Evolutionary conservation across 768 basidiomycete genomes (phyloP).

Genomic region (Dentipellis fragilis): DNA sequence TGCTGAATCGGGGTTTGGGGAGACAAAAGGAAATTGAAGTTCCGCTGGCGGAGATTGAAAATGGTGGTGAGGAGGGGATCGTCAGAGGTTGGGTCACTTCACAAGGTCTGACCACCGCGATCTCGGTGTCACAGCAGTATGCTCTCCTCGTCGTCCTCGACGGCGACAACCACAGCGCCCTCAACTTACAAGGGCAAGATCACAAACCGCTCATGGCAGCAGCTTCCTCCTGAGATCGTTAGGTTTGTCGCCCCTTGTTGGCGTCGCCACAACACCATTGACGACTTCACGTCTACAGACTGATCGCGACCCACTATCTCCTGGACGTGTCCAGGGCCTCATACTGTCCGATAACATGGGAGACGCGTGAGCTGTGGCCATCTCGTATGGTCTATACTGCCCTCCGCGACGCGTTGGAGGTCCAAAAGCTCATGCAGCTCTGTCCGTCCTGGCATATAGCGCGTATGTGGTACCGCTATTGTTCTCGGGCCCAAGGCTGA

Average conservation of each 20-base stretch:
- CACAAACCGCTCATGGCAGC: conserved; percentile 48
- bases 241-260: conserved; percentile 24
- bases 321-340: conserved; percentile 31
- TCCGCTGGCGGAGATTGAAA: conserved; percentile 3
- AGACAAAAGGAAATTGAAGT: conserved; percentile 7
- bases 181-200: conserved; percentile 44
- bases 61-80: conserved; percentile 1
- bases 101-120: conserved; percentile 13
- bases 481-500: conserved; percentile 11
- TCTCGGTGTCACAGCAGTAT: not conserved
- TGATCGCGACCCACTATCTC: conserved; percentile 51
- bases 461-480: conserved; percentile 7
- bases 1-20: not conserved
- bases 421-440: conserved; percentile 13
- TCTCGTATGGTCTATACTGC: conserved; percentile 50
- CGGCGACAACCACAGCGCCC: conserved; percentile 21
- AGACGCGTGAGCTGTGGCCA: conserved; percentile 46
- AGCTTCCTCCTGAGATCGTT: conserved; percentile 51
- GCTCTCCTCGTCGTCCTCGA: conserved; percentile 13
- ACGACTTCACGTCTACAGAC: conserved; percentile 24
- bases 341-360: conserved; percentile 41
- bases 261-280: not conserved
- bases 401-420: conserved; percentile 30
- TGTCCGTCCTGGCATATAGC: conserved; percentile 12
- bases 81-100: conserved; percentile 4